Evolutionary conservation across 192 early-diverging fungal species (phyloP), one percentile per base, ranked within the genome.

Genomic region (Gryganskiella cystojenkinii): DNA sequence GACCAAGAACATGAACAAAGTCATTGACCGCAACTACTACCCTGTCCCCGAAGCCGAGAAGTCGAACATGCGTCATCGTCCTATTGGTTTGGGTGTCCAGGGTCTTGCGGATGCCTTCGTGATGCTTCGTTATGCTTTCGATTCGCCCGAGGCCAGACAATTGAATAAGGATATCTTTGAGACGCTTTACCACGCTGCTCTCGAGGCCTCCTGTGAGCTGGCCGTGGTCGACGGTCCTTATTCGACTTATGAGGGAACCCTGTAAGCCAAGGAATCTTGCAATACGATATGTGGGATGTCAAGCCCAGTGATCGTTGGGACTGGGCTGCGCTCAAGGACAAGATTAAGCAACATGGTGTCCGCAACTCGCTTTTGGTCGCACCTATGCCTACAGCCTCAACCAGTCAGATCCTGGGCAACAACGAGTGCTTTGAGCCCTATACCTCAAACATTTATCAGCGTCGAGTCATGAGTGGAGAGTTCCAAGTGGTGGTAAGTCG

Each of bases 1-100:
- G 22, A 90, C 95, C 30, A 83, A 83, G 66, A 98, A 98, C 84
- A 79, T 98, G 61, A 96, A 98, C 92, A 95, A 93, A 84, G 94
- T 98, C 76, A 98, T 98, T 70, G 95, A 98, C 70, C 86, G 95
- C 73, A 98, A 98, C 89, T 96, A 90, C 71, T 98, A 98, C 82
- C 96, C 96, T 3, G 94, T 98, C 34, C 83, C 83, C 19, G 93
- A 96, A 83, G 94, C 95, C 13, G 84, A 88, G 37, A 84, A 79
- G 43, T 95, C 93, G 71, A 98, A 98, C 88, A 87, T 94, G 89
- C 93, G 94, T 51, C 94, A 98, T 83, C 88, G 96, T 28, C 96
- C 96, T 50, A 67, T 76, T 34, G 72, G 72, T 19, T 44, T 76
- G 6, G 72, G 72, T 33, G 59, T 76, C 1, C 63, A 79, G 35